Conservation (phyloP, 2,329 filamentous ascomycete genomes). For the Scolecobasidium constrictum region DNA sequence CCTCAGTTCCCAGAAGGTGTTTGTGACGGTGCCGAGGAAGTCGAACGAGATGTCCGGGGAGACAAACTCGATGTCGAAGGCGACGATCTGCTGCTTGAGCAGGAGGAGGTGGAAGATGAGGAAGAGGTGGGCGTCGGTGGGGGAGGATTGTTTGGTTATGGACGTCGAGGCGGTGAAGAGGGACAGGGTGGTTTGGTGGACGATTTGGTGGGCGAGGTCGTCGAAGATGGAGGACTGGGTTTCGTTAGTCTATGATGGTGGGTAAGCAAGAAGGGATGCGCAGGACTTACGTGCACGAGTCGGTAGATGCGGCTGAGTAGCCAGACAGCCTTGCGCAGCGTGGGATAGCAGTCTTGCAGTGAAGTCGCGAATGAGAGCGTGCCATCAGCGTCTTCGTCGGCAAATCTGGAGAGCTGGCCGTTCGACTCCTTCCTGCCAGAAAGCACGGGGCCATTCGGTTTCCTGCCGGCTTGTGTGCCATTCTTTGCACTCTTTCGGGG, state of each 20-base stretch:
- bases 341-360: conserved; percentile 55
- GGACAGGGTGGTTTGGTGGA: conserved; percentile 79
- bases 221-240: conserved; percentile 54
- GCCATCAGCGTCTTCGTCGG: conserved; percentile 37
- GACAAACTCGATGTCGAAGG: conserved; percentile 80
- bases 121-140: conserved; percentile 76
- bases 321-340: conserved; percentile 56
- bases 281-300: conserved; percentile 48
- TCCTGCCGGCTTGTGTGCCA: conserved; percentile 12
- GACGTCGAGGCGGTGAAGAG: conserved; percentile 65
- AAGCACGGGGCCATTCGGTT: conserved; percentile 30
- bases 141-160: conserved; percentile 53
- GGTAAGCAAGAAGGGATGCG: conserved; percentile 11
- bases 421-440: conserved; percentile 43
- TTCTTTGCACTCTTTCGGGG: conserved; percentile 28
- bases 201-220: conserved; percentile 67
- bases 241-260: no score
- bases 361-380: conserved; percentile 46
- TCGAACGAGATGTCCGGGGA: conserved; percentile 55
- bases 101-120: conserved; percentile 90
- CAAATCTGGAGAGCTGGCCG: conserved; percentile 32
- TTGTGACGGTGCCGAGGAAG: conserved; percentile 54
- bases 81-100: conserved; percentile 90
- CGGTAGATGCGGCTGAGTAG: conserved; percentile 59
- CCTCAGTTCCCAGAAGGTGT: conserved; percentile 57